These are phyloP conservation scores for Hypoxylon sp. DNA, from an alignment of 2,329 filamentous ascomycete species.

Conservation along the genomic window DNA sequence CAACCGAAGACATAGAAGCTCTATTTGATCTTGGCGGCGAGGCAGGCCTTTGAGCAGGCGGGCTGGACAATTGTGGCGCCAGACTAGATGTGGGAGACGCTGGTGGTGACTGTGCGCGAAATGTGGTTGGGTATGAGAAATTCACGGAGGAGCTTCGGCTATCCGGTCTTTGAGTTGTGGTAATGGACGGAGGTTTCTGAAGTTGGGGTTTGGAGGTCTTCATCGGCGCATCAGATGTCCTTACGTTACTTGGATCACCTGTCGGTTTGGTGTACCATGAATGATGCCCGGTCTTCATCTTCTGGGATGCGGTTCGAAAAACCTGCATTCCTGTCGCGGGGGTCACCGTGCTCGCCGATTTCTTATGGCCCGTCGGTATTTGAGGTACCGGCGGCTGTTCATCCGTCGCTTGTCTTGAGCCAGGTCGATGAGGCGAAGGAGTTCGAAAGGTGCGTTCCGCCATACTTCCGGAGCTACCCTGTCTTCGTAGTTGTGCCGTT, in stretches of 20 bases:
- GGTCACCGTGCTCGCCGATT: conserved; percentile 59
- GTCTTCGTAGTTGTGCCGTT: conserved; percentile 69
- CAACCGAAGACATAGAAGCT: conserved; percentile 46
- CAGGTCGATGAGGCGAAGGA: conserved; percentile 72
- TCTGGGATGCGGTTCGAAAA: conserved; percentile 69
- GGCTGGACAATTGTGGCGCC: conserved; percentile 38
- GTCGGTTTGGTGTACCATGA: conserved; percentile 66
- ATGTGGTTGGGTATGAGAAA: conserved; percentile 69
- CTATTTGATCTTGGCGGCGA: conserved; percentile 45
- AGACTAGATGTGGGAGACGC: conserved; percentile 50
- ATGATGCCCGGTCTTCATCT: conserved; percentile 59
- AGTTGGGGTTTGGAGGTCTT: conserved; percentile 55
- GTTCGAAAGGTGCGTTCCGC: conserved; percentile 88
- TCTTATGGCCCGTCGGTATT: conserved; percentile 66
- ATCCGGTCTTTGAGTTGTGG: conserved; percentile 59
- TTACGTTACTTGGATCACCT: conserved; percentile 62
- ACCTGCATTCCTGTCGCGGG: conserved; percentile 62
- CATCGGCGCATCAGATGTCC: conserved; percentile 62
- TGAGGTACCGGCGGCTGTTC: conserved; percentile 81
- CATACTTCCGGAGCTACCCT: conserved; percentile 85
- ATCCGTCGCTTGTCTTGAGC: conserved; percentile 56
- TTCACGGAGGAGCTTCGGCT: conserved; percentile 68
- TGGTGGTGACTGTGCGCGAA: conserved; percentile 60
- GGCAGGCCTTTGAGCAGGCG: conserved; percentile 37
- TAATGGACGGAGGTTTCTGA: conserved; percentile 45